Percentiles rank a stretch among this genome's conserved stretches.
phyloP scores from a whole-genome alignment of 305 asterid genomes.

The Lippia alba region DNA sequence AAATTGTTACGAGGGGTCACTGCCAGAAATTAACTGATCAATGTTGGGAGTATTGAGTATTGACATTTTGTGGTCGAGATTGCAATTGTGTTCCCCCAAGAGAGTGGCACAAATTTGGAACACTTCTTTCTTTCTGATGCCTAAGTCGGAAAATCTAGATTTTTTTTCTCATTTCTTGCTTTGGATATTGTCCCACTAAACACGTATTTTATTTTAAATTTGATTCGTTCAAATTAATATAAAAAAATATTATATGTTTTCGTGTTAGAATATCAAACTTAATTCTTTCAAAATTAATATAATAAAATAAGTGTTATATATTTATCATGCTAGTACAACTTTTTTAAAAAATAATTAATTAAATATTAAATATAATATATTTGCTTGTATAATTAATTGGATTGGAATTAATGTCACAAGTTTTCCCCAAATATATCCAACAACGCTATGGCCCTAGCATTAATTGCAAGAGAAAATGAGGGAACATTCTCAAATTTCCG shows the following conservation, averaged over 20 bases:
- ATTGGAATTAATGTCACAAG: no score
- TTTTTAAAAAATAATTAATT: no score
- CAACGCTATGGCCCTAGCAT: background rate
- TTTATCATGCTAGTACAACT: no score
- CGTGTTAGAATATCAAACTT: no score
- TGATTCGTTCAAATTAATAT: no score
- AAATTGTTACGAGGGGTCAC: slow-evolving; percentile 1
- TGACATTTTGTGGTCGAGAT: slow-evolving; percentile 28
- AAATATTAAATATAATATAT: no score
- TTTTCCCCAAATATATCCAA: background rate
- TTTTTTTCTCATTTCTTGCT: slow-evolving; percentile 11
- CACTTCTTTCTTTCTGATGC: slow-evolving; percentile 30
- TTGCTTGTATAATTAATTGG: no score
- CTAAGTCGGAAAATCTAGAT: slow-evolving; percentile 23
- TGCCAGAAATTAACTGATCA: slow-evolving; percentile 26
- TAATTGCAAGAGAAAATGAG: slow-evolving; percentile 20
- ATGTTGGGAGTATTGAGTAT: slow-evolving; percentile 4
- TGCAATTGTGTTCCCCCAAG: slow-evolving; percentile 29
- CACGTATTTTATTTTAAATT: no score
- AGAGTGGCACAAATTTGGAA: slow-evolving; percentile 36
- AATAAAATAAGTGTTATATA: no score
- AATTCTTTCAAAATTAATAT: no score
- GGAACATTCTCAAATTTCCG: slow-evolving; percentile 25
- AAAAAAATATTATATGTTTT: no score
- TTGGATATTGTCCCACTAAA: no score